Evolutionary conservation across 495 filamentous ascomycete species (phyloP), one percentile per base, ranked within the genome.

Genomic region (Penicillium robsamsonii): DNA sequence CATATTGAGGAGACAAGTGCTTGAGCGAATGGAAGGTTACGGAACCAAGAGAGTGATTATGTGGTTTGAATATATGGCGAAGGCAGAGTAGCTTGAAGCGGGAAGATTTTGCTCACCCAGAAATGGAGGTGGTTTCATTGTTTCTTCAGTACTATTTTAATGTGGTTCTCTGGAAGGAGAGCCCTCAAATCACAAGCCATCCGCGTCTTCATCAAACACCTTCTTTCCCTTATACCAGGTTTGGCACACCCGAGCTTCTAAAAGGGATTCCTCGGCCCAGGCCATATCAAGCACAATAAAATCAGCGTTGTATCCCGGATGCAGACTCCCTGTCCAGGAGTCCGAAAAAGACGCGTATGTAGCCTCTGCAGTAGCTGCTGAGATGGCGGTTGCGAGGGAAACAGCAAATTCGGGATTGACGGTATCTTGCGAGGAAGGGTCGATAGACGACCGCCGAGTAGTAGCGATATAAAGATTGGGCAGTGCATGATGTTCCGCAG

Each of bases 271-370:
- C 13, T 66, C 67, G 17, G 76, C 70, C 77, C 79, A 84, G 41
- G 78, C 71, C 78, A 84, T 84, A 45, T 86, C 79, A 7, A 83
- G 66, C 5, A 87, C 71, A 18, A 77, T 76, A 58, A 87, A 83
- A 59, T 87, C 79, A 3, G 83, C 84, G 65, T 72, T 75, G 51
- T 68, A 69, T 15, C 82, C 83, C 20, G 66, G 61, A 46, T 70
- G 62, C 59, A 87, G 61, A 25, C 58, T 70, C 0, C 84, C 84
- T 18, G 77, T 70, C 56, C 74, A 73, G 35, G 65, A 64, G 29
- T 87, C 83, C 8, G 76, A 79, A 59, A 85, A 85, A 29, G 77
- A 81, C 24, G 78, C 80, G 59, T 81, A 84, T 44, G 83, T 83
- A 5, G 81, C 76, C 3, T 82, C 82, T 30, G 72, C 65, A n/a